Base-by-base conservation (phyloP, 345 rosid genomes). In the Eucalyptus curtisii region DNA sequence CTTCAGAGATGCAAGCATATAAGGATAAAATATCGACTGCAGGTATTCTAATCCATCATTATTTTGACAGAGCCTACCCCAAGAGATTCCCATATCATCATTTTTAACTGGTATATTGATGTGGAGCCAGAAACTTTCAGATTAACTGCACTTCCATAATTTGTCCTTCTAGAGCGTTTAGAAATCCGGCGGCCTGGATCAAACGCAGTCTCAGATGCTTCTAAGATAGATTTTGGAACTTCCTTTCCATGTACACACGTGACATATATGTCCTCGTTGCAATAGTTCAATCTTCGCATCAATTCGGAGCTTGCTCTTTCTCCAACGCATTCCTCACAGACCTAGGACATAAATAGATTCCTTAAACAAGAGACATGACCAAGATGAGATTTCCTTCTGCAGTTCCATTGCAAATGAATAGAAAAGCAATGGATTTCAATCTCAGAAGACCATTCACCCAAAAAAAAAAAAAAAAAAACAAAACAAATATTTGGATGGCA, bases 11-110 rank as follows among this genome's bases (percentile, higher is more conserved):
- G 33, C 71, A 47, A 33, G 71, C 59, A 3, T 33, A 49, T 50
- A 33, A 55, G 19, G 79, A 80, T 88, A 30, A 24, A 86, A 80
- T 10, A 88, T 85, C 7, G 8, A 50, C 19, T 85, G 53, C 89
- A 88, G 86, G 49, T 87, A 33, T 76, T 40, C 47, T 40, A 76
- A 76, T 76, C 84, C 27, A 76, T 76, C 25, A 89, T 22, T 53
- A 86, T 79, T 24, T 82, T 49, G 31, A 25, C 14, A 49, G 61
- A 88, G 89, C 96, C 87, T 96, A 97, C 99, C 98, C 99, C 99
- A 88, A 98, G 97, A 84, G 97, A 95, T 92, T 97, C 99, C 98
- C 99, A 97, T 91, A 97, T 98, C 99, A 98, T 96, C 99, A 98
- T 97, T 92, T 98, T 98, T 88, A 98, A 92, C 88, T 96, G 99